phyloP scores from a whole-genome alignment of 495 filamentous ascomycete genomes.

The Penicillium manginii region DNA sequence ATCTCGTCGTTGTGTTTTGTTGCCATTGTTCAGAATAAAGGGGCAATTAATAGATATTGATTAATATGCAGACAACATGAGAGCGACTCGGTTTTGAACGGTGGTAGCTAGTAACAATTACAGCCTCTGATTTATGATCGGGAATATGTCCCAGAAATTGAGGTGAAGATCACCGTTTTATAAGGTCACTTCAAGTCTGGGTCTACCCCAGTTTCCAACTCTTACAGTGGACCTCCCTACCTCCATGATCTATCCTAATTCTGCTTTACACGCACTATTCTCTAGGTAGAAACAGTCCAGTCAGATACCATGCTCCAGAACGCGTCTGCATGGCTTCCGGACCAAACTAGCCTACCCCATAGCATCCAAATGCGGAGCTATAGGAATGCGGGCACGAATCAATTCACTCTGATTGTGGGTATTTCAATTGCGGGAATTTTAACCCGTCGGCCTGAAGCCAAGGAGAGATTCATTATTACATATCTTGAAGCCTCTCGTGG shows the following conservation, averaged over 20 bases:
- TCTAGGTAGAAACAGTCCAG: neutral
- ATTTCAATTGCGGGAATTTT: neutral
- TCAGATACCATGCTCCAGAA: constrained; percentile 2
- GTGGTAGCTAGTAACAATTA: neutral
- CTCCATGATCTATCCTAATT: neutral
- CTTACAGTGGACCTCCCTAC: neutral
- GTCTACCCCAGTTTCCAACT: neutral
- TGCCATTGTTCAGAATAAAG: constrained; percentile 4
- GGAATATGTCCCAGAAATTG: neutral
- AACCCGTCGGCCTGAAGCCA: neutral
- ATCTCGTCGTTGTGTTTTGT: constrained; percentile 13
- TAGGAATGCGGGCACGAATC: constrained; percentile 26
- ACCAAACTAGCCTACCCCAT: constrained; percentile 1
- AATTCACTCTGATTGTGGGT: neutral
- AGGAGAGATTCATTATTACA: neutral
- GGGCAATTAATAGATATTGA: neutral
- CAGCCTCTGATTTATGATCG: neutral
- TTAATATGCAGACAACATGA: neutral
- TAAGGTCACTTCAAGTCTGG: neutral
- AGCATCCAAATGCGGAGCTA: constrained; percentile 4
- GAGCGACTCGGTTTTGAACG: neutral
- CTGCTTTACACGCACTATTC: neutral
- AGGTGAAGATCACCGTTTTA: constrained; percentile 1
- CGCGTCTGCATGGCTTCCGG: neutral
- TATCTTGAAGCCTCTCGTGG: neutral